These are phyloP conservation scores for Suhomyces choctaworum DNA, from an alignment of 1,139 yeast species.

Conservation along the genomic window DNA sequence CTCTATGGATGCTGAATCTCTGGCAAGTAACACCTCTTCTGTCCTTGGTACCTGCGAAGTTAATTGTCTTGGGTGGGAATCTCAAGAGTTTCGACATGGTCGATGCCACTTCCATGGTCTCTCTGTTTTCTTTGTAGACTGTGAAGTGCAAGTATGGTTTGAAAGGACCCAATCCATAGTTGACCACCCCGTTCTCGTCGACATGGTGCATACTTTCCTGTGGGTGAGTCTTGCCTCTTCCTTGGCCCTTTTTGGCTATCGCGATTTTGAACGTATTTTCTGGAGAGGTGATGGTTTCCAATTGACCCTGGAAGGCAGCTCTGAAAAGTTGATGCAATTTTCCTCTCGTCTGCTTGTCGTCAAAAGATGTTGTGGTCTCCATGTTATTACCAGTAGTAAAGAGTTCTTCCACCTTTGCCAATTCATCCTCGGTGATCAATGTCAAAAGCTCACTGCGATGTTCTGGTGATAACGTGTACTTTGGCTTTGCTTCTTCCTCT, in stretches of 20 bases:
- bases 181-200: constrained; percentile 47
- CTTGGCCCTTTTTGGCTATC: constrained; percentile 35
- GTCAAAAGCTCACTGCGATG: constrained; percentile 49
- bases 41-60: constrained; percentile 95
- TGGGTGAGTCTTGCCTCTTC: constrained; percentile 23
- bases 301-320: constrained; percentile 66
- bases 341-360: constrained; percentile 72
- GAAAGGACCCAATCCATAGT: constrained; percentile 66
- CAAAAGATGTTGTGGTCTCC: constrained; percentile 58
- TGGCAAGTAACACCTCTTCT: constrained; percentile 96
- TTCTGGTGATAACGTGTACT: constrained; percentile 47
- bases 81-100: constrained; percentile 71
- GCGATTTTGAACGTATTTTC: constrained; percentile 65
- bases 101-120: constrained; percentile 93
- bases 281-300: constrained; percentile 78
- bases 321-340: constrained; percentile 75
- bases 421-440: constrained; percentile 60
- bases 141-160: constrained; percentile 75
- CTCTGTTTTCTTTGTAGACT: constrained; percentile 90
- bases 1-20: constrained; percentile 66
- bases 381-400: constrained; percentile 58
- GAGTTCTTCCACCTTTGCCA: constrained; percentile 54
- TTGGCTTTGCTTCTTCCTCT: constrained; percentile 31
- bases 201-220: constrained; percentile 52
- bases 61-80: constrained; percentile 64